phyloP scores from a whole-genome alignment of 345 rosid species.

The Populus pruinosa region DNA sequence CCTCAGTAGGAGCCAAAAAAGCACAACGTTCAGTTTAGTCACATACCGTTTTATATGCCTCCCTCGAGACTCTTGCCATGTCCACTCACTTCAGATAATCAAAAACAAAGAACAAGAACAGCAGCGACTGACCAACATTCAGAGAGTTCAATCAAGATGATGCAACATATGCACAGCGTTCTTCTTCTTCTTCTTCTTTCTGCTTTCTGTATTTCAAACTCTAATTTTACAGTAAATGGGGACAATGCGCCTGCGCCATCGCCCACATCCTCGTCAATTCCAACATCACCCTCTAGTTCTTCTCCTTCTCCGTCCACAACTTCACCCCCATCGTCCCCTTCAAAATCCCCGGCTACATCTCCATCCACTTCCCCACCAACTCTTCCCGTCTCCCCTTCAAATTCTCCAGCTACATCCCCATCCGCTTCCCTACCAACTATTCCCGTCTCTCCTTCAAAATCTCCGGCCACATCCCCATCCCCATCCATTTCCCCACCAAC shows the following conservation, averaged over 20 bases:
- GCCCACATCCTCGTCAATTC: slow-evolving; percentile 7
- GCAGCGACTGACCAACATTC: too few species aligned
- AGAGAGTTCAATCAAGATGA: background rate
- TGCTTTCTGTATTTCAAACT: slow-evolving; percentile 21
- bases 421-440: slow-evolving; percentile 3
- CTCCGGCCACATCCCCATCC: background rate
- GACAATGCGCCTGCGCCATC: slow-evolving; percentile 41
- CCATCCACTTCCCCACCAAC: background rate
- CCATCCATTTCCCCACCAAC: background rate
- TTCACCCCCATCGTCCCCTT: slow-evolving; percentile 7
- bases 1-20: too few species aligned
- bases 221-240: slow-evolving; percentile 22
- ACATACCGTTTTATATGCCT: too few species aligned
- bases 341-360: background rate
- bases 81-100: too few species aligned
- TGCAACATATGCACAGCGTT: slow-evolving; percentile 10
- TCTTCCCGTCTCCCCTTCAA: slow-evolving; percentile 2
- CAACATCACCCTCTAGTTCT: too few species aligned
- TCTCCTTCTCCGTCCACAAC: background rate
- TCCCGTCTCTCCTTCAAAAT: slow-evolving; percentile 13
- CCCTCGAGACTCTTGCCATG: background rate
- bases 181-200: slow-evolving; percentile 13
- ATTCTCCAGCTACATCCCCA: background rate
- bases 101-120: too few species aligned
- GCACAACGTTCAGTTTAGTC: too few species aligned